Base-by-base conservation (phyloP, 192 early-diverging fungal genomes). In the Podochytrium sp. region DNA sequence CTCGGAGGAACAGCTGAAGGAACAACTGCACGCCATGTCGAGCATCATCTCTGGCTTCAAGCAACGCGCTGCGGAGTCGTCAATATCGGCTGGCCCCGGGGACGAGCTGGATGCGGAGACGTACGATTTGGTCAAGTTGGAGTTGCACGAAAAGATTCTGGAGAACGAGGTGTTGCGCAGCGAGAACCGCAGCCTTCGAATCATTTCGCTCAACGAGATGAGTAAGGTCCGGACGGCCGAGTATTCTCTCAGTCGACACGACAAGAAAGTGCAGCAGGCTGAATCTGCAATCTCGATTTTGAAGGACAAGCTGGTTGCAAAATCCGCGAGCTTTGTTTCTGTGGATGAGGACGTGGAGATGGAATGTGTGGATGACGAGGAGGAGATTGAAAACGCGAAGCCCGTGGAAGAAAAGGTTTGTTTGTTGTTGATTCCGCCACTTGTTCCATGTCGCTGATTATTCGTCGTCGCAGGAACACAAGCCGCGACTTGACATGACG, bases 181-280 rank as follows among this genome's bases (percentile, higher is more conserved):
- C 6, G 74, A 75, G 30, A 75, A 67, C 33, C 27, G 59, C 10
- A 42, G 18, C 2, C 35, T 75, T 20, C 20, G 50, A n/a, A 75
- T 75, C 25, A 66, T 75, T n/a, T 55, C 53, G 30, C 32, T 75
- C 51, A 75, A 75, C 33, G 74, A 75, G 41, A 75, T 65, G 64
- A 59, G 55, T 29, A 75, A 75, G 33, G 38, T 57, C 16, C 32
- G 51, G 18, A 65, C n/a, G 25, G 74, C 65, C 25, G 63, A 66
- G n/a, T 71, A 59, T 33, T 71, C 69, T 3, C 18, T 71, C 6
- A 27, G 7, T 12, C 69, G 60, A 32, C 52, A 71, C 7, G 56
- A 57, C 18, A 6, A 30, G 39, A 71, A 60, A 59, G 69, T 71
- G 6, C 57, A 60, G 27, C 56, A 71, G 43, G 57, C 69, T 20